Conservation (phyloP, 1,139 yeast species). For the Yamadazyma blattariae region DNA sequence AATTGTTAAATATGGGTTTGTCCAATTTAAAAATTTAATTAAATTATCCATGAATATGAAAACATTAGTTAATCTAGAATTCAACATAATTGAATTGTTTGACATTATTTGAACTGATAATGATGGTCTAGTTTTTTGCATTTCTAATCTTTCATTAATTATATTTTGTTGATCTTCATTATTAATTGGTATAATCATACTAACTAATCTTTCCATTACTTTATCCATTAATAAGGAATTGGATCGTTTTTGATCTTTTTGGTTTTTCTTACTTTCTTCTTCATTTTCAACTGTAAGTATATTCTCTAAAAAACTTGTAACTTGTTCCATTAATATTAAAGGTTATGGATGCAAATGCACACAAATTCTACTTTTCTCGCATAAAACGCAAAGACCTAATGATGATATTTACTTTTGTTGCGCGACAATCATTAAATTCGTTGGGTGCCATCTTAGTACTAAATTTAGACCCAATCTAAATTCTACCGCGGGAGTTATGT, state of each 20-base stretch:
- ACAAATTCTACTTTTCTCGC: too few relatives aligned
- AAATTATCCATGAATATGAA: conserved; percentile 59
- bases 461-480: too few relatives aligned
- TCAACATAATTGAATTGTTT: conserved; percentile 62
- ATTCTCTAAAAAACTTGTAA: conserved; percentile 27
- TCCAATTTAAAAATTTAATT: conserved; percentile 60
- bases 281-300: conserved; percentile 18
- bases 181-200: conserved; percentile 70
- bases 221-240: conserved; percentile 40
- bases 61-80: conserved; percentile 60
- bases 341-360: conserved; percentile 2
- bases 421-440: too few relatives aligned
- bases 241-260: neutral
- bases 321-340: conserved; percentile 23
- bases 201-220: conserved; percentile 63
- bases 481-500: too few relatives aligned
- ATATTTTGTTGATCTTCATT: conserved; percentile 35
- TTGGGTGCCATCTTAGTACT: too few relatives aligned
- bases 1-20: conserved; percentile 58
- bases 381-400: too few relatives aligned
- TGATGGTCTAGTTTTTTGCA: conserved; percentile 65
- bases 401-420: too few relatives aligned
- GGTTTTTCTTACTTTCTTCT: neutral
- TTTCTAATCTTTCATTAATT: conserved; percentile 49
- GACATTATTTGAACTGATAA: conserved; percentile 70